Conservation (phyloP, 2,329 filamentous ascomycete genomes). For the Curvularia lunata region DNA sequence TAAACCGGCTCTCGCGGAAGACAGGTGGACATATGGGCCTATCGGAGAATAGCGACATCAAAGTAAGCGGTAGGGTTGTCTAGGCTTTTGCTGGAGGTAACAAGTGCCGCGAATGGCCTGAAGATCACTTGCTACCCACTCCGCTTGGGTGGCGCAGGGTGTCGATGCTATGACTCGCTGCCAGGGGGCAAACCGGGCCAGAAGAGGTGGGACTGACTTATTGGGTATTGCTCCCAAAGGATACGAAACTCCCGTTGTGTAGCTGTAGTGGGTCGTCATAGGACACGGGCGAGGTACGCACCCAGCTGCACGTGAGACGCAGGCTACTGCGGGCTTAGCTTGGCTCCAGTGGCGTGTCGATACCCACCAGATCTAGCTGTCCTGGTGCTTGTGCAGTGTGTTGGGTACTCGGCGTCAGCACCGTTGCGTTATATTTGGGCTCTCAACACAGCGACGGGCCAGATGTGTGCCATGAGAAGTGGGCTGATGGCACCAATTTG, state of each 20-base stretch:
- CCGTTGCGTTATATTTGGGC: constrained; percentile 16
- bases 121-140: not conserved
- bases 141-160: constrained; percentile 1
- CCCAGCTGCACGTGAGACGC: constrained; percentile 20
- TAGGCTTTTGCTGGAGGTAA: not conserved
- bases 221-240: constrained; percentile 1
- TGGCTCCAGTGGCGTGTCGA: constrained; percentile 12
- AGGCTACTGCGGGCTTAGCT: constrained; percentile 16
- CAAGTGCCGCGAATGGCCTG: constrained; percentile 7
- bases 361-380: constrained; percentile 15
- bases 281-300: constrained; percentile 25
- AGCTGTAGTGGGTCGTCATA: constrained; percentile 13
- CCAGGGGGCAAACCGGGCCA: constrained; percentile 2
- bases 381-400: constrained; percentile 10
- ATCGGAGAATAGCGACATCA: constrained; percentile 13
- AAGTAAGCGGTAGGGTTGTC: constrained; percentile 7
- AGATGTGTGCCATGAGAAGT: constrained; percentile 5
- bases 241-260: constrained; percentile 12
- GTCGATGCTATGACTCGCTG: not conserved
- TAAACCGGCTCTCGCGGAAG: constrained; percentile 15
- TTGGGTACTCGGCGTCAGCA: constrained; percentile 20
- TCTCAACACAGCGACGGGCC: constrained; percentile 5
- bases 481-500: constrained; percentile 5
- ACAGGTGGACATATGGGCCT: constrained; percentile 3
- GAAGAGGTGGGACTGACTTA: constrained; percentile 7